Evolutionary conservation across 345 rosid species (phyloP), one percentile per base, ranked within the genome.

Genomic region (Turritis glabra): DNA sequence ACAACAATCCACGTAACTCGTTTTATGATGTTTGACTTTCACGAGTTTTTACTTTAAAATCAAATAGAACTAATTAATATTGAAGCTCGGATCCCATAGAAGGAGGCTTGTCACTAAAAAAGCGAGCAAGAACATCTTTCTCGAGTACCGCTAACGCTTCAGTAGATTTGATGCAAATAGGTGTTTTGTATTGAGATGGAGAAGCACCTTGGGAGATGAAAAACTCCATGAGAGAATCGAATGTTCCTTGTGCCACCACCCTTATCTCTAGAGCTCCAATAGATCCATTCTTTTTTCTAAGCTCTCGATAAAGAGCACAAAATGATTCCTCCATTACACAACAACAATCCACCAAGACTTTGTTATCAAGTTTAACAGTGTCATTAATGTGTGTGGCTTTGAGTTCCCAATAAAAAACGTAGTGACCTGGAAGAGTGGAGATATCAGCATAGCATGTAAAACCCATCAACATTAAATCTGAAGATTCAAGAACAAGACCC

Each of bases 321-420:
- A 89, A 51, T 0, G 80, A 78, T 71, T 83, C 89, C 71, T 89
- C 90, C 5, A 89, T 73, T 8, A 50, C 67, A 2, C 58, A 73
- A 67, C 92, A 89, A 67, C 96, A 86, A 51, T 84, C 71, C 74
- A 81, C 90, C 88, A 86, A 83, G 57, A 82, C 43, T 13, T 32
- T 47, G 2, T 69, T 44, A 57, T 84, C 78, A 11, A 83, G 81
- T 38, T 83, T 74, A 8, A 21, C 56, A 11, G 65, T 47, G 30
- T 11, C 67, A 4, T 63, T 64, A 3, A 4, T 3, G 29, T 48
- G 78, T 64, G 66, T 81, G 43, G 53, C 15, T 51, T 80, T 83
- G 18, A 89, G 84, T 66, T 89, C 92, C 90, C 89, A 89, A 19
- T 51, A 83, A 85, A 11, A 82, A 13, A 89, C 87, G 23, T 89